A percentile compares a stretch with the other conserved stretches of the same genome.
These are phyloP conservation scores for Closterium sp. DNA, from an alignment of 139 green algal species.

Conservation along the genomic window DNA sequence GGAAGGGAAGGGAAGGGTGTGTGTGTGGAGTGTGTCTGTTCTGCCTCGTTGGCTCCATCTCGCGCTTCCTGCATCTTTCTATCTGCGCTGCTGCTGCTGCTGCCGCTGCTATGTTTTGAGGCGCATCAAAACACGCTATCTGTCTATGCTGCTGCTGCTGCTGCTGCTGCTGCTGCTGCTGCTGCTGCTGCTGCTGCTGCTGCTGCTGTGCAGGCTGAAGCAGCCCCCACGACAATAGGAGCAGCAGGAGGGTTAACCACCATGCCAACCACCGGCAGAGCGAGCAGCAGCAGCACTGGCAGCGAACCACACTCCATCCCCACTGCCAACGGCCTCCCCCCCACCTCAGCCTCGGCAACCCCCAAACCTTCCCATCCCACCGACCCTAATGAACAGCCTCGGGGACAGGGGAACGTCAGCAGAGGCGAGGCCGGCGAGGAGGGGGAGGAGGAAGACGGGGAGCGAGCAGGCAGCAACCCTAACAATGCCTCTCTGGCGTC, in stretches of 20 bases:
- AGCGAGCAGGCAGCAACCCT: neutral
- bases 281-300: neutral
- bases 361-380: neutral
- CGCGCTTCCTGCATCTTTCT: too few species aligned
- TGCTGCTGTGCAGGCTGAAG: neutral
- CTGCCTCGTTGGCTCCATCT: too few species aligned
- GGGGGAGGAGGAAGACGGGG: neutral
- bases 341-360: neutral
- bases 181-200: slow-evolving; percentile 16
- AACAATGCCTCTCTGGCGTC: neutral
- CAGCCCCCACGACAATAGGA: neutral
- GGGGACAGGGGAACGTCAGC: neutral
- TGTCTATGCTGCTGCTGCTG: too few species aligned
- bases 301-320: slow-evolving; percentile 32
- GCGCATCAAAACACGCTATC: too few species aligned
- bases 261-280: neutral
- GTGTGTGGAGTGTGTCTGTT: neutral
- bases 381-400: neutral
- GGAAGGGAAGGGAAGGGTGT: neutral
- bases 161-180: too few species aligned
- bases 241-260: neutral
- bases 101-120: too few species aligned
- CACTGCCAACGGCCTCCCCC: slow-evolving; percentile 9
- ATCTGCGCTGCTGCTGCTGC: too few species aligned
- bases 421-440: neutral